phyloP scores from a whole-genome alignment of 345 rosid species.

The Arabidopsis arenosa region DNA sequence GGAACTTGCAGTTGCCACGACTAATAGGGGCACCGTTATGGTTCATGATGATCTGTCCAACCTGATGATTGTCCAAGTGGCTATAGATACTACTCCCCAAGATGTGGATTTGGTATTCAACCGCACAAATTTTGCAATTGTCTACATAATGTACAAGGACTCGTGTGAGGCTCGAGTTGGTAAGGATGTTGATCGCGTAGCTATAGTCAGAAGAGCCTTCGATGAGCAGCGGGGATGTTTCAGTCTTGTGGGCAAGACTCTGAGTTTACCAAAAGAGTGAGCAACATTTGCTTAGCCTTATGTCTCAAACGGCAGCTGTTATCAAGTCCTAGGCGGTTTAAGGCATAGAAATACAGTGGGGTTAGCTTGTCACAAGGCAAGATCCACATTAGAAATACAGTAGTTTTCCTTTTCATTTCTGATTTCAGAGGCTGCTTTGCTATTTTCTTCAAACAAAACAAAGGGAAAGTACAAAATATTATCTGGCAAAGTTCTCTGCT shows the following conservation, averaged over 20 bases:
- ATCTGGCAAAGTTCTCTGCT: too few relatives aligned
- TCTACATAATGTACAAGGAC: background rate
- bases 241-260: background rate
- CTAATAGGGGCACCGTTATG: background rate
- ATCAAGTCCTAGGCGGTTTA: background rate
- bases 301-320: background rate
- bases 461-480: too few relatives aligned
- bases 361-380: background rate
- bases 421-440: too few relatives aligned
- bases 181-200: background rate
- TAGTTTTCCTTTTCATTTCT: too few relatives aligned
- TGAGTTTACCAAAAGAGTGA: background rate
- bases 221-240: background rate
- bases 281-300: background rate
- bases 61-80: background rate
- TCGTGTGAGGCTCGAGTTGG: background rate
- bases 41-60: background rate
- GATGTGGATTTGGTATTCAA: background rate
- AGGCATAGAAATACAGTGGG: background rate
- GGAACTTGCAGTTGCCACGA: slow-evolving; percentile 4
- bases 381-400: too few relatives aligned
- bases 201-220: background rate
- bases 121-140: background rate
- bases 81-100: background rate
- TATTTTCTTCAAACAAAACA: too few relatives aligned